Evolutionary conservation across 495 filamentous ascomycete genomes (phyloP), one percentile per base, ranked within the genome.

Genomic region (Penicillium coffeae): DNA sequence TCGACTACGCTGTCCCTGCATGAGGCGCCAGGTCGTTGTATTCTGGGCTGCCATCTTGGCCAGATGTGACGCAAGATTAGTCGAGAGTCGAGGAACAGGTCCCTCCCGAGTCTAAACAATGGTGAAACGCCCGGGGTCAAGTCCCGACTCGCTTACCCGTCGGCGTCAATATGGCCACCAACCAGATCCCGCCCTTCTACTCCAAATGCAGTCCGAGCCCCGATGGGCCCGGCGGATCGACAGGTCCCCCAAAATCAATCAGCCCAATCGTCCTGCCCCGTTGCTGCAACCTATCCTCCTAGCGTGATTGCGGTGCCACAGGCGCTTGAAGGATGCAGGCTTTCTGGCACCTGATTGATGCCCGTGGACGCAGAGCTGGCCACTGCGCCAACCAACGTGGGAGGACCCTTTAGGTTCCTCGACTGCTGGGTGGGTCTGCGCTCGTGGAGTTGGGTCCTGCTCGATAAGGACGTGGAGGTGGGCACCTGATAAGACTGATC

Each of bases 321-420:
- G 50, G 55, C 48, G 54, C 54, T 46, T 48, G 38, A 36, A 36
- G 42, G 19, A 40, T 51, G 46, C 54, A 57, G 54, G 49, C 15
- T 12, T 47, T 21, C 45, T 27, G 20, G 36, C 45, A 48, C 36
- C 22, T 39, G 45, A 48, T 40, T 48, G 36, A 40, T 27, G 15
- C 42, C 8, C 16, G 30, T 47, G 44, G 35, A 22, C 30, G 20
- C 44, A n/a, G n/a, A n/a, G n/a, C n/a, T n/a, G n/a, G n/a, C n/a
- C n/a, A n/a, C n/a, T n/a, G n/a, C n/a, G n/a, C n/a, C n/a, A n/a
- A n/a, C n/a, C n/a, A n/a, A n/a, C n/a, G n/a, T n/a, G n/a, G n/a
- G n/a, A n/a, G n/a, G n/a, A n/a, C n/a, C n/a, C n/a, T n/a, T n/a
- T n/a, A n/a, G n/a, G n/a, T n/a, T n/a, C n/a, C n/a, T n/a, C n/a